Evolutionary conservation across 345 rosid genomes (phyloP), one percentile per base, ranked within the genome.

Genomic region (Geranium rotundifolium): DNA sequence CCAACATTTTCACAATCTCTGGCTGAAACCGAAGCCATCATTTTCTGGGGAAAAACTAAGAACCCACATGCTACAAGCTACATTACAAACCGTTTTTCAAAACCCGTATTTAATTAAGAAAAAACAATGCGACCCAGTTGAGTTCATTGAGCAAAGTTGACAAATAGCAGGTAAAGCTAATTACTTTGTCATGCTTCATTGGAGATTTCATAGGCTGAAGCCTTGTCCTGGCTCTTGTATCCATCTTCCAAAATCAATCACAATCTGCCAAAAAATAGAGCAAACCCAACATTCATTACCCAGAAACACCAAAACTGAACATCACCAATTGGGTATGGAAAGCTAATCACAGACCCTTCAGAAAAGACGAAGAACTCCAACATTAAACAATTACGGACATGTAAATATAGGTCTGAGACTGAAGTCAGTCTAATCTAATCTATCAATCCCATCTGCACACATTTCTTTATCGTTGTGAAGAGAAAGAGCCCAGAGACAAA

Each of bases 141-240:
- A 31, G 37, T 20, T 61, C 46, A 66, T 68, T 61, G 73, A 68
- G n/a, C n/a, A n/a, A n/a, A n/a, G n/a, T n/a, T n/a, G n/a, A n/a
- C n/a, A n/a, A n/a, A n/a, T n/a, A n/a, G n/a, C n/a, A n/a, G n/a
- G 67, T 52, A 68, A 67, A 56, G 63, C 58, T 19, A 66, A 71
- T 72, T 77, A 77, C 86, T 65, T 81, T 74, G n/a, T 70, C 81
- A 79, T 56, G 76, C 74, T 71, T 81, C 69, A 61, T 18, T 5
- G 70, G 72, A 75, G 66, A 65, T 58, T 67, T 70, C 67, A 39
- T 65, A 56, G 79, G 57, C 17, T 39, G 63, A 41, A 19, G 63
- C 63, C 63, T 19, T 16, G 71, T 57, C 60, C 77, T 66, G 54
- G 18, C 72, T 55, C 75, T 72, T 29, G 66, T 57, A 69, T 69